These are phyloP conservation scores for Diaporthe sp. DNA, from an alignment of 2,329 filamentous ascomycete species.

Conservation along the genomic window DNA sequence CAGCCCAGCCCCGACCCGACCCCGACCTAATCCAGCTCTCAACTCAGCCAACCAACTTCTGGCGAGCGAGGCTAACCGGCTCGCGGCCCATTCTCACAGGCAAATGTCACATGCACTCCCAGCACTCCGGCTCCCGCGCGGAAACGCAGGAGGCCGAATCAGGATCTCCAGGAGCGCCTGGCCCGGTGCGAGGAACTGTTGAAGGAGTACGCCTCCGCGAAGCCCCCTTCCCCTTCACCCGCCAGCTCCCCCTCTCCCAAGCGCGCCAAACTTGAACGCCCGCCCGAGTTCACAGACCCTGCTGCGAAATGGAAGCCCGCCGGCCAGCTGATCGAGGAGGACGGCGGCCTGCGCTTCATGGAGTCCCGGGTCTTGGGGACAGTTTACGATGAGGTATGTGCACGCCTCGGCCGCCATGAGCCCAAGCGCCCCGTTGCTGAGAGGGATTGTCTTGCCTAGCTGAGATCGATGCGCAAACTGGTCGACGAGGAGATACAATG, in stretches of 20 bases:
- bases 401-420: background rate
- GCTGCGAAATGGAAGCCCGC: constrained; percentile 58
- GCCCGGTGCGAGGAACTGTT: constrained; percentile 71
- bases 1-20: background rate
- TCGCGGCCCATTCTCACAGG: constrained; percentile 52
- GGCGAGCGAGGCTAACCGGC: constrained; percentile 23
- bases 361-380: constrained; percentile 69
- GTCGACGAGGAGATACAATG: constrained; percentile 63
- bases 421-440: constrained; percentile 39
- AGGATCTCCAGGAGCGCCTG: constrained; percentile 73
- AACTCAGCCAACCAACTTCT: background rate
- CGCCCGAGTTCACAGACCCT: constrained; percentile 51
- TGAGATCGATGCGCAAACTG: constrained; percentile 72
- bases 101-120: constrained; percentile 71
- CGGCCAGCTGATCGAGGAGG: constrained; percentile 69
- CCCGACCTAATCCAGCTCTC: background rate
- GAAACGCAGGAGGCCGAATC: constrained; percentile 71
- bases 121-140: constrained; percentile 72
- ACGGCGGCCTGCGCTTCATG: constrained; percentile 69
- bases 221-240: constrained; percentile 44
- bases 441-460: constrained; percentile 50
- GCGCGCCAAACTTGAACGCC: constrained; percentile 30
- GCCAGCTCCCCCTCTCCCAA: constrained; percentile 42
- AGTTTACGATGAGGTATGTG: constrained; percentile 67
- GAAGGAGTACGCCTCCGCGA: constrained; percentile 67